Base-by-base conservation (phyloP, 768 basidiomycete species). In the Ramaria sp. region DNA sequence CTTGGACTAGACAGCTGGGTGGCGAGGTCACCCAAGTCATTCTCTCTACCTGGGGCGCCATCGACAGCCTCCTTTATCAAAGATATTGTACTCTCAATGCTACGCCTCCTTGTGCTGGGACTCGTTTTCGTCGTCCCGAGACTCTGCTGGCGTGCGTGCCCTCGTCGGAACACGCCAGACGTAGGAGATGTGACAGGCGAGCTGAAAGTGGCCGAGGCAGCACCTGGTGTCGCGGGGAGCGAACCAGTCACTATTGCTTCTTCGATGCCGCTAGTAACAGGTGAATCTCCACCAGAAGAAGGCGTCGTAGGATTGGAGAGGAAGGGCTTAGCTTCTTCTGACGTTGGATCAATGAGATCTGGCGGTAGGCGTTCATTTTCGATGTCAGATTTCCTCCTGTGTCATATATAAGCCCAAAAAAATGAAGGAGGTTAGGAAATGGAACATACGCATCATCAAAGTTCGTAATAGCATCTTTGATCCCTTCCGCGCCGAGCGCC, bases 361-460 rank as follows among this genome's bases (percentile, higher is more conserved):
- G 95, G 95, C 2, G 95, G 96, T n/a, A 98, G 75, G 34, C 93
- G 86, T 71, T 99, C 96, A 72, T 98, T 98, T 72, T 98, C 95
- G 62, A 98, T 97, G 75, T 98, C 96, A 45, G 89, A 91, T 73
- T 93, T 94, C 59, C 93, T 91, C 42, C 92, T 94, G 62, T 41
- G 57, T 31, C 19, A 31, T 24, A 42, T 9, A 10, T 11, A n/a
- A 49, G 3, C 22, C 30, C 5, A 57, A 1, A 12, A 51, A 37
- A 24, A 34, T 56, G 47, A 30, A 27, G 50, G 51, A 54, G 43
- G 37, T 33, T 53, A 11, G 22, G 33, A n/a, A 43, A 24, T 41
- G 37, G 7, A 53, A 45, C 34, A 61, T 73, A 94, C 91, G 96
- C 96, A 67, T 97, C 95, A 15, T 91, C 89, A 70, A 97, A 99